Percentiles rank a stretch among this genome's conserved stretches.
Conservation (phyloP, 306 rosid species). For the Sophora flavescens region DNA sequence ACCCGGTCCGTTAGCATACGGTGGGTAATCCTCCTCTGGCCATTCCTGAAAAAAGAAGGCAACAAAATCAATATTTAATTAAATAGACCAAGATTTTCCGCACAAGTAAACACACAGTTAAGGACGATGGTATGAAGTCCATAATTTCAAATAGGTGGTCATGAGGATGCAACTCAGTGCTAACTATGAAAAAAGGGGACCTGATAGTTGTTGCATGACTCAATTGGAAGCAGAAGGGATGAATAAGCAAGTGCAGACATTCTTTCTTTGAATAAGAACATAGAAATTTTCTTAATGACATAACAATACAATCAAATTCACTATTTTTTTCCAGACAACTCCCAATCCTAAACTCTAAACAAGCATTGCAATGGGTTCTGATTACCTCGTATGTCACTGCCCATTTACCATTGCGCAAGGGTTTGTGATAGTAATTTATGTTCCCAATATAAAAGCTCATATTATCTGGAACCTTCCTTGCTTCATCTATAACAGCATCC, state of each 20-base stretch:
- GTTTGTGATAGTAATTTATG: slow-evolving; percentile 82
- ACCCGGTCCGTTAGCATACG: slow-evolving; percentile 91
- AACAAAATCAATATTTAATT: slow-evolving; percentile 13
- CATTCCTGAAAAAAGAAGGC: slow-evolving; percentile 66
- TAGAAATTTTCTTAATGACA: neutral
- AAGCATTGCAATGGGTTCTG: slow-evolving; percentile 23
- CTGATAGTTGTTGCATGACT: neutral
- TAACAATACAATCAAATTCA: neutral
- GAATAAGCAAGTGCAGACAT: neutral
- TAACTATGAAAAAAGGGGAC: neutral
- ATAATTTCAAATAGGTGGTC: neutral
- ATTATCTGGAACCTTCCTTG: slow-evolving; percentile 58
- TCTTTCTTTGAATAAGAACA: slow-evolving; percentile 4
- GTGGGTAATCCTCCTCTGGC: slow-evolving; percentile 86
- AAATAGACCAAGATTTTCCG: neutral
- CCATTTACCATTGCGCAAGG: slow-evolving; percentile 92
- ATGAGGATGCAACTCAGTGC: neutral
- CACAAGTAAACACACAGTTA: neutral
- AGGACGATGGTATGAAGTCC: slow-evolving; percentile 7
- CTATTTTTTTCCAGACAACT: neutral
- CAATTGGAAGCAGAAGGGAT: neutral
- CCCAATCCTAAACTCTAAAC: neutral
- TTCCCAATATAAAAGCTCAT: slow-evolving; percentile 82
- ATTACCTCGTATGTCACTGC: slow-evolving; percentile 86
- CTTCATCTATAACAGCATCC: slow-evolving; percentile 71